Evolutionary conservation across 306 rosid genomes (phyloP).

Genomic region (Erythrophleum fordii): DNA sequence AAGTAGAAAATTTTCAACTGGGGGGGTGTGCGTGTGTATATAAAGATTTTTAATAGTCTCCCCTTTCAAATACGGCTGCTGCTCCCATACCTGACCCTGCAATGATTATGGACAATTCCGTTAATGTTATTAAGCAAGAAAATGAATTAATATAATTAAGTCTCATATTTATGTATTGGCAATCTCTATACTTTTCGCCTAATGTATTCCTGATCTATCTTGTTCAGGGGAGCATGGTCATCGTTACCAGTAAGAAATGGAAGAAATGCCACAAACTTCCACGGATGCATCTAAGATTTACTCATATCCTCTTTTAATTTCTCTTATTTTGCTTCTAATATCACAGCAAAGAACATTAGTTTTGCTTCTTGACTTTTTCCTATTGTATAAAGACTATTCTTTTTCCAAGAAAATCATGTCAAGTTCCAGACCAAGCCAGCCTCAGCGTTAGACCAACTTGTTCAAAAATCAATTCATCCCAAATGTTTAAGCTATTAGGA

Average conservation of each 20-base stretch:
- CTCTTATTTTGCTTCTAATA: not conserved
- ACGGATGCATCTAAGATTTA: not conserved
- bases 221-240: not conserved
- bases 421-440: slow-evolving; percentile 4
- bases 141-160: not conserved
- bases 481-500: not conserved
- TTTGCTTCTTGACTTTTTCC: not conserved
- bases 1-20: not conserved
- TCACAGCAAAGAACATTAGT: not conserved
- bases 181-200: slow-evolving; percentile 2
- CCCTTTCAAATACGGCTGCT: slow-evolving; percentile 92
- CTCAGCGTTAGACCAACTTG: not conserved
- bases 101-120: slow-evolving; percentile 27
- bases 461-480: not conserved
- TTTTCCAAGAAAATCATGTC: not conserved
- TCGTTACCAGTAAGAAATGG: not conserved
- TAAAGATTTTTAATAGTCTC: slow-evolving; percentile 56
- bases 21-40: not conserved
- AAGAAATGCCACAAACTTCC: slow-evolving; percentile 1
- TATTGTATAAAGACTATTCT: not conserved
- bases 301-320: not conserved
- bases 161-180: not conserved
- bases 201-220: not conserved
- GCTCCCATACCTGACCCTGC: slow-evolving; percentile 97
- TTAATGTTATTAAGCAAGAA: slow-evolving; percentile 12